These are phyloP conservation scores for Globisporangium apiculatum DNA, from an alignment of 352 stramenopile genomes.

Conservation along the genomic window DNA sequence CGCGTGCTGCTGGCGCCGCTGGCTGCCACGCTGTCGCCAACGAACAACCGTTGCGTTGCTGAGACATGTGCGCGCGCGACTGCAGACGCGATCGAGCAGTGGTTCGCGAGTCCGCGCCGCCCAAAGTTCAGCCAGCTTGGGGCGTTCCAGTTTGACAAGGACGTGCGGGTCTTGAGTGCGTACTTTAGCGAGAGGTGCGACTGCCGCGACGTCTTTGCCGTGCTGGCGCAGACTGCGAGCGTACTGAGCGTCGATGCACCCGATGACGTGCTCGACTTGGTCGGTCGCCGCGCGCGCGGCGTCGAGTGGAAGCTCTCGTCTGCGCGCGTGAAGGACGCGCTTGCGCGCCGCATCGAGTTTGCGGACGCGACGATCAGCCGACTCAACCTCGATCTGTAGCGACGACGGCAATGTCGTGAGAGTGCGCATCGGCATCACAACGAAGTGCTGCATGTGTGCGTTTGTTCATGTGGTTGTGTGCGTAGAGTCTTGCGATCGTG, in stretches of 20 bases:
- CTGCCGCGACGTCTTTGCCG: conserved; percentile 46
- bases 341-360: conserved; percentile 78
- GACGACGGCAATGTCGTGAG: too few relatives aligned
- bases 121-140: conserved; percentile 75
- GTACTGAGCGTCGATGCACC: conserved; percentile 72
- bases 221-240: conserved; percentile 54
- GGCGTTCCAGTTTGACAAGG: conserved; percentile 83
- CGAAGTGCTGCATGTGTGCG: too few relatives aligned
- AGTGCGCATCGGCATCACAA: too few relatives aligned
- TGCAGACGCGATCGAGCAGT: conserved; percentile 48
- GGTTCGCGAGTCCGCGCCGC: conserved; percentile 40
- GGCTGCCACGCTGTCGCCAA: conserved; percentile 38
- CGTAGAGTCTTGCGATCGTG: too few relatives aligned
- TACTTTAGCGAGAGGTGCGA: conserved; percentile 59
- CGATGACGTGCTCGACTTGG: conserved; percentile 71
- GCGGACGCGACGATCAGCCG: conserved; percentile 56
- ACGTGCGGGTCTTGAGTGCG: conserved; percentile 59
- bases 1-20: conserved; percentile 48
- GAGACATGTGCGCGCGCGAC: conserved; percentile 36
- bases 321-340: conserved; percentile 64
- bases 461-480: too few relatives aligned
- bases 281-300: conserved; percentile 53
- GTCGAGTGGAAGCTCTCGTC: conserved; percentile 60
- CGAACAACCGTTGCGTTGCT: conserved; percentile 52
- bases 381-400: conserved; percentile 28